Evolutionary conservation across 352 stramenopile genomes (phyloP).

Genomic region (Pythium pectinolyticum): DNA sequence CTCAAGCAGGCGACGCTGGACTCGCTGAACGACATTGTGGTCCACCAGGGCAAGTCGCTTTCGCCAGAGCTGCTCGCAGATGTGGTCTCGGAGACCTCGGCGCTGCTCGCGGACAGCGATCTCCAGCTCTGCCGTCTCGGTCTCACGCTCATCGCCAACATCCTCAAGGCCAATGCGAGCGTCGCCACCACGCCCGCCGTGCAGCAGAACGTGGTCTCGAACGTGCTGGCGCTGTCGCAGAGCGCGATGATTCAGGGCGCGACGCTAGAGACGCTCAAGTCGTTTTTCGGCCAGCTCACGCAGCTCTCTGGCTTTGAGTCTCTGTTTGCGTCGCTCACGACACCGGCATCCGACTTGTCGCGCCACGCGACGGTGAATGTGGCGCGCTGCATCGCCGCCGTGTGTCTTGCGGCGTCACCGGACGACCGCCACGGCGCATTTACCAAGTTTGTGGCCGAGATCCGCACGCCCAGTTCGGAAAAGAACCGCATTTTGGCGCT

Average conservation of each 20-base stretch:
- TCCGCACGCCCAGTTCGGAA: slow-evolving; percentile 51
- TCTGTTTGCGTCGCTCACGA: slow-evolving; percentile 85
- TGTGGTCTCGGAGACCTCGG: slow-evolving; percentile 89
- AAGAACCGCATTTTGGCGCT: slow-evolving; percentile 90
- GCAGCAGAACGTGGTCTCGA: slow-evolving; percentile 66
- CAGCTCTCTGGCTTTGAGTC: slow-evolving; percentile 75
- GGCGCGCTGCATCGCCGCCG: slow-evolving; percentile 90
- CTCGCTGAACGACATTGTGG: slow-evolving; percentile 90
- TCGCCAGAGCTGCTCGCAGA: slow-evolving; percentile 80
- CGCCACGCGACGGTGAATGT: slow-evolving; percentile 94
- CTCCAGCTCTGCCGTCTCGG: slow-evolving; percentile 95
- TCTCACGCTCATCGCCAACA: slow-evolving; percentile 84
- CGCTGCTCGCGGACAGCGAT: slow-evolving; percentile 94
- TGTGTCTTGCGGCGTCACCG: slow-evolving; percentile 61
- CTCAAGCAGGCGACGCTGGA: slow-evolving; percentile 94
- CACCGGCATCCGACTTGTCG: slow-evolving; percentile 52
- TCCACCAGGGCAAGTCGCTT: slow-evolving; percentile 73
- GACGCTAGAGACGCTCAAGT: slow-evolving; percentile 73
- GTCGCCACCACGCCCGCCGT: slow-evolving; percentile 63
- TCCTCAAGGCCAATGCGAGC: slow-evolving; percentile 62
- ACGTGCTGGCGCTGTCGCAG: slow-evolving; percentile 85
- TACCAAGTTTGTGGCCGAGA: slow-evolving; percentile 68
- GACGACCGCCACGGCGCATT: slow-evolving; percentile 71
- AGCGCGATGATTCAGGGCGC: slow-evolving; percentile 89
- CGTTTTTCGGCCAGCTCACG: slow-evolving; percentile 73